Percentiles rank a stretch among this genome's conserved stretches.
These are phyloP conservation scores for Neltuma alba DNA, from an alignment of 306 rosid species.

Conservation along the genomic window DNA sequence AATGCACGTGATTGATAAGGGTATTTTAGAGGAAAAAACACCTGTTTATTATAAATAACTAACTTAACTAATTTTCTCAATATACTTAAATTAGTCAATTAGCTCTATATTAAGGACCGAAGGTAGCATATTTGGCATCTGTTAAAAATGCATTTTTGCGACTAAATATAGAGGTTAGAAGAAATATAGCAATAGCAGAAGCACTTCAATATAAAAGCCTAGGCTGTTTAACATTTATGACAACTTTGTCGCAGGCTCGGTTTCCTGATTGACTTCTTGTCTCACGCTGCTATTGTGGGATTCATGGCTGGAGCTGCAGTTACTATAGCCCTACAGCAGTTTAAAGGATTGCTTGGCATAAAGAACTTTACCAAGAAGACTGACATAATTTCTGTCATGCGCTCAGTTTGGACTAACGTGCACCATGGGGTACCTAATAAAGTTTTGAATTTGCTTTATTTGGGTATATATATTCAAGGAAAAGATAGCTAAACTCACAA, in stretches of 20 bases:
- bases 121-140: no score
- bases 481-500: neutral
- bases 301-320: constrained; percentile 95
- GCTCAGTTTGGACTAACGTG: constrained; percentile 52
- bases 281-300: constrained; percentile 90
- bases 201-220: neutral
- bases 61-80: no score
- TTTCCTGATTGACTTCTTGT: constrained; percentile 82
- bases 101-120: no score
- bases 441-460: constrained; percentile 7
- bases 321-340: constrained; percentile 86
- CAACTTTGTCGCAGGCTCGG: constrained; percentile 64
- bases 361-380: constrained; percentile 63
- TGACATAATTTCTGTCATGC: constrained; percentile 74
- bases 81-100: no score
- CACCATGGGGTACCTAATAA: constrained; percentile 71
- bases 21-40: no score
- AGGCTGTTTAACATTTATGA: neutral
- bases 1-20: no score
- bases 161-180: no score
- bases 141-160: no score
- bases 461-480: neutral
- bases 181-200: no score
- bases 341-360: constrained; percentile 84
- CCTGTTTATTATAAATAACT: no score